phyloP scores from a whole-genome alignment of 176 grass and related monocot species.

The Metroxylon sagu region DNA sequence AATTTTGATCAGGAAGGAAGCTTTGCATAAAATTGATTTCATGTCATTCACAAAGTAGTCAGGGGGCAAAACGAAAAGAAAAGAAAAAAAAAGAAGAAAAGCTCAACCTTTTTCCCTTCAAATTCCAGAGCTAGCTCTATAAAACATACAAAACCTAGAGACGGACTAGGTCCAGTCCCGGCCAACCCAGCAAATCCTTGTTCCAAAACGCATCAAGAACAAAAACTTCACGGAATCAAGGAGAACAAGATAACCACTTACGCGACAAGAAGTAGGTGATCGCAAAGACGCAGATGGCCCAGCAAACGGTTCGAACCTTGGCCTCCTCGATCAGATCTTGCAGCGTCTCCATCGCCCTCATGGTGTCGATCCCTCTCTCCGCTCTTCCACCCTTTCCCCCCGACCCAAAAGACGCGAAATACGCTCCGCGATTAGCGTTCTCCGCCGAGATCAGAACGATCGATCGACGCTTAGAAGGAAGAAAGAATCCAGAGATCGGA shows the following conservation, averaged over 20 bases:
- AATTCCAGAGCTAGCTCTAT: no score
- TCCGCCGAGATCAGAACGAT: neutral
- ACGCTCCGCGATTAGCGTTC: no score
- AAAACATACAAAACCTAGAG: no score
- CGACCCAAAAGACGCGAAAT: conserved; percentile 1
- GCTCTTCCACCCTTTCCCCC: neutral
- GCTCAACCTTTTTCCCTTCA: no score
- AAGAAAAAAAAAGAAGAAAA: no score
- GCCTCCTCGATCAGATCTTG: conserved; percentile 97
- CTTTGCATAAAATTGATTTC: no score
- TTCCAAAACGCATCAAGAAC: no score
- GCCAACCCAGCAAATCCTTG: no score
- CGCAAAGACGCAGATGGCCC: conserved; percentile 84
- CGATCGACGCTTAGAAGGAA: neutral
- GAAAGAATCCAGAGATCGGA: neutral
- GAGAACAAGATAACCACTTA: conserved; percentile 21
- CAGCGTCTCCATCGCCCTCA: conserved; percentile 66
- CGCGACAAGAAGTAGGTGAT: conserved; percentile 83
- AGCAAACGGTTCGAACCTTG: conserved; percentile 72
- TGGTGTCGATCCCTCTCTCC: neutral
- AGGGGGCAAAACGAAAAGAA: no score
- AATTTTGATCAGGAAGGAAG: no score
- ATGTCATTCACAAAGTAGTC: no score
- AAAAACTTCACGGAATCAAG: neutral
- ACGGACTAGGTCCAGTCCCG: no score